phyloP scores from a whole-genome alignment of 73 alveolate species.

The Stentor coeruleus region DNA sequence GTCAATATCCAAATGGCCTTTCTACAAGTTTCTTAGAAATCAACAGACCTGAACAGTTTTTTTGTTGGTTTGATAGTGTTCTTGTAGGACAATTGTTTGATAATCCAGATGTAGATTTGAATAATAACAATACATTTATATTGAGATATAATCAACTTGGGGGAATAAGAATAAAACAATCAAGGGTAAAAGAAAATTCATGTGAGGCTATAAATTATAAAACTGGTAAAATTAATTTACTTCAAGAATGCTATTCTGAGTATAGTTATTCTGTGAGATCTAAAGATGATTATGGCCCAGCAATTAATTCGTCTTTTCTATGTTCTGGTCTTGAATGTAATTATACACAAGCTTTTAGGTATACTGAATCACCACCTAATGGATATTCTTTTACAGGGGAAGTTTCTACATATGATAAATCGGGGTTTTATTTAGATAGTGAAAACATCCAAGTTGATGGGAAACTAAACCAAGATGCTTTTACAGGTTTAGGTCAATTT shows the following conservation, averaged over 20 bases:
- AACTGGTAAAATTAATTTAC: not conserved
- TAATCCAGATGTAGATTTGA: not conserved
- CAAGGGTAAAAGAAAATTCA: not conserved
- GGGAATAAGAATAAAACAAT: not conserved
- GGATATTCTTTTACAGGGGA: not conserved
- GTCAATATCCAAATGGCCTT: not conserved
- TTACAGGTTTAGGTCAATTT: not conserved
- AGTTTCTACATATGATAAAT: not conserved
- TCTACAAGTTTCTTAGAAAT: not conserved
- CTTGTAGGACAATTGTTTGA: not conserved
- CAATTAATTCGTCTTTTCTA: not conserved
- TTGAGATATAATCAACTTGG: conserved; percentile 18
- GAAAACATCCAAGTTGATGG: not conserved
- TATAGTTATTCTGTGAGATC: not conserved
- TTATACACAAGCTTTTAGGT: not conserved
- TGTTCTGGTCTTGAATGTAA: not conserved
- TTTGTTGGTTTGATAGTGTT: not conserved
- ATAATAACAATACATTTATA: conserved; percentile 37
- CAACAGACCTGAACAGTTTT: conserved; percentile 4
- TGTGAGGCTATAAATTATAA: not conserved
- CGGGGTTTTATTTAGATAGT: conserved; percentile 4
- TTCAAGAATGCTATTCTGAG: not conserved
- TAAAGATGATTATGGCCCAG: not conserved
- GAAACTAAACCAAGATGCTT: not conserved
- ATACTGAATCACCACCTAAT: conserved; percentile 5